Conservation (phyloP, 2,329 filamentous ascomycete genomes). For the Penicillium digitatum region DNA sequence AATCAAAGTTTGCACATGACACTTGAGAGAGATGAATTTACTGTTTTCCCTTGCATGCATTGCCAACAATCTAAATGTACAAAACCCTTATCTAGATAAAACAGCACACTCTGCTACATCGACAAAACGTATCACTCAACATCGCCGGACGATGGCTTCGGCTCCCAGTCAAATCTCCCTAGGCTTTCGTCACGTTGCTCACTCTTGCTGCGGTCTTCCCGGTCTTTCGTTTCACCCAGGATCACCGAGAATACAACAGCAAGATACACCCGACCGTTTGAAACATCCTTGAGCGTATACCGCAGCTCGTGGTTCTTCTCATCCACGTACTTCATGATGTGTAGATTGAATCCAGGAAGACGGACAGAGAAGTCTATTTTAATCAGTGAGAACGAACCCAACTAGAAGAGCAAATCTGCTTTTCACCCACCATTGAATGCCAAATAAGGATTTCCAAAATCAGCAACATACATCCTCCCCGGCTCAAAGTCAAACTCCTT, state of each 20-base stretch:
- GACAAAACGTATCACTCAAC: slow-evolving; percentile 17
- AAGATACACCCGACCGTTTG: slow-evolving; percentile 70
- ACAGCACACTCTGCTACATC: neutral
- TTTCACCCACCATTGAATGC: slow-evolving; percentile 65
- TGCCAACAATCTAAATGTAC: neutral
- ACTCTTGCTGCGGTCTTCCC: slow-evolving; percentile 9
- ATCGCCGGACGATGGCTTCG: slow-evolving; percentile 16
- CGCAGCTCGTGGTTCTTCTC: slow-evolving; percentile 78
- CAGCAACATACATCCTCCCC: slow-evolving; percentile 58
- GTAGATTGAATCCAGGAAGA: slow-evolving; percentile 36
- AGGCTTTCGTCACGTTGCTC: slow-evolving; percentile 5
- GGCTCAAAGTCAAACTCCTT: slow-evolving; percentile 59
- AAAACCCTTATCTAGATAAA: neutral
- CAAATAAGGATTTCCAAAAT: slow-evolving; percentile 90
- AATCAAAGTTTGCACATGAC: slow-evolving; percentile 1
- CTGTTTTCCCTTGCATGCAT: neutral
- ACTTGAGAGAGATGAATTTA: slow-evolving; percentile 5
- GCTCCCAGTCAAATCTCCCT: slow-evolving; percentile 27
- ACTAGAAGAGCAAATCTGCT: neutral
- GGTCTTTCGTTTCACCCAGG: slow-evolving; percentile 31
- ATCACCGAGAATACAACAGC: slow-evolving; percentile 77
- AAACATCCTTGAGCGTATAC: slow-evolving; percentile 82
- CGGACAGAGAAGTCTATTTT: slow-evolving; percentile 37
- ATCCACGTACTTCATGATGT: slow-evolving; percentile 40
- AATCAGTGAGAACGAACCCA: neutral